Base-by-base conservation (phyloP, 192 early-diverging fungal species). In the Coemansia sp. region DNA sequence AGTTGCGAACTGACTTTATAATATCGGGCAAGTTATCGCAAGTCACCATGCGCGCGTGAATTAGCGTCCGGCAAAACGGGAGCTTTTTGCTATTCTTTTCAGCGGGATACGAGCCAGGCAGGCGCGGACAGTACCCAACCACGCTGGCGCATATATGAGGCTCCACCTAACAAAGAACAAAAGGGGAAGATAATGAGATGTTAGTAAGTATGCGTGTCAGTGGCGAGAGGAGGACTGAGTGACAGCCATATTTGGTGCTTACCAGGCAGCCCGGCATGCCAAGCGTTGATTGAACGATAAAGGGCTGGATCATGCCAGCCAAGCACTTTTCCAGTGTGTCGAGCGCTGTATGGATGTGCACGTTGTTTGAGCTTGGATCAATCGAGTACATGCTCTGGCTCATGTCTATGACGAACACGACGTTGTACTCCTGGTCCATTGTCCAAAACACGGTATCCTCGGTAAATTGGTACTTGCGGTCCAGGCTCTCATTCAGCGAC, bases 351-450 rank as follows among this genome's bases (percentile, higher is more conserved):
- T 80, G 70, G n/a, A 85, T 73, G 24, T 78, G 74, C 15, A 71
- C 39, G 29, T 82, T 50, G 62, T 78, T 75, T 45, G 75, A 79
- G 59, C 73, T 74, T 50, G 80, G 73, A 37, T 82, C 84, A 27
- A 85, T 62, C 30, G 84, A 70, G 69, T 82, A 85, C 84, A 85
- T 85, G 76, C 79, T 82, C 64, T 82, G 84, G 61, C 84, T 85
- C 44, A 78, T 78, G 24, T 85, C 84, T 11, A 85, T 70, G 4
- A 85, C 61, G 59, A 85, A 85, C 35, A 82, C 76, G 35, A 85
- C 71, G 50, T 85, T 85, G 62, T 82, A 82, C 47, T 74, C 62
- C 50, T 49, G 55, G 64, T 70, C 61, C 11, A 82, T 52, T 22
- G 67, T 82, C 73, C 79, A 82, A 40, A 82, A 82, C 59, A 67